phyloP scores from a whole-genome alignment of 331 rosid species.

The Arachis monticola region DNA sequence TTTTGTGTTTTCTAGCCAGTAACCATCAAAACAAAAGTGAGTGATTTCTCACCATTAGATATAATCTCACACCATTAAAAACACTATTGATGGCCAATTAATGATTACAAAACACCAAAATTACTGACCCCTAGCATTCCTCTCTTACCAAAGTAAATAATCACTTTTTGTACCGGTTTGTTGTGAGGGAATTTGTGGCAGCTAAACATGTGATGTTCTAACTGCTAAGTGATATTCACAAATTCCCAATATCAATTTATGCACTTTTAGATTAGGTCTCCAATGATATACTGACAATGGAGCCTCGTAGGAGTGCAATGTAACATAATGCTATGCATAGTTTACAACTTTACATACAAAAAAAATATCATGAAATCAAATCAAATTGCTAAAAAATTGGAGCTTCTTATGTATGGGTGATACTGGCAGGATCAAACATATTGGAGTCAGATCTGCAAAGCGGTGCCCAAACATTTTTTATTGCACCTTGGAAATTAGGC shows the following conservation, averaged over 20 bases:
- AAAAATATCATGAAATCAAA: no score
- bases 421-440: constrained; percentile 53
- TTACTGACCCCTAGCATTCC: no score
- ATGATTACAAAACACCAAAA: no score
- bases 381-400: background rate
- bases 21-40: no score
- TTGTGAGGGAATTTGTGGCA: background rate
- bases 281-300: constrained; percentile 5
- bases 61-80: no score
- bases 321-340: background rate
- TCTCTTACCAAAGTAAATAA: background rate
- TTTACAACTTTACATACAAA: no score
- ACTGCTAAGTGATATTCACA: background rate
- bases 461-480: constrained; percentile 43
- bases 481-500: constrained; percentile 35
- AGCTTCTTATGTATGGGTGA: constrained; percentile 36
- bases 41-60: no score
- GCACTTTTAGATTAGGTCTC: constrained; percentile 24
- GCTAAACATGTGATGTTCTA: background rate
- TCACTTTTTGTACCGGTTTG: background rate
- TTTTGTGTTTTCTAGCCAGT: no score
- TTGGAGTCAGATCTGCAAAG: constrained; percentile 47
- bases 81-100: no score
- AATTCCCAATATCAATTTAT: constrained; percentile 1
- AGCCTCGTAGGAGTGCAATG: constrained; percentile 27